Percentiles rank a stretch among this genome's conserved stretches.
Evolutionary conservation across 2,329 filamentous ascomycete species (phyloP).

Genomic region (Colletotrichum melonis): DNA sequence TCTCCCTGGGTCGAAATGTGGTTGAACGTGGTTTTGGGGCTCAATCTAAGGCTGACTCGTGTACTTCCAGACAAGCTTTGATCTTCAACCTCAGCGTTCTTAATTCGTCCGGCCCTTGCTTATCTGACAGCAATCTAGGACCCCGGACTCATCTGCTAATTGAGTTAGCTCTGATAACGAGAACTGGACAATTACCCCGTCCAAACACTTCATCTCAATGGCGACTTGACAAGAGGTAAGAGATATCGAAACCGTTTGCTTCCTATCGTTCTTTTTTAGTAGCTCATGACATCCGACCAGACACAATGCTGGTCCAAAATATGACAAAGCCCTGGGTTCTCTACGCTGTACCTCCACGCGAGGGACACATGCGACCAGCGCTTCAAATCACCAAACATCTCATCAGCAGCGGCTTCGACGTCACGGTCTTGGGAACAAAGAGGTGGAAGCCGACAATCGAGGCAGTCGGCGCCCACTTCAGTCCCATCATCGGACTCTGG

Average conservation of each 20-base stretch:
- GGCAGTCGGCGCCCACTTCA: conserved; percentile 5
- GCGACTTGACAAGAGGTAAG: neutral
- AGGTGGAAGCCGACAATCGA: conserved; percentile 8
- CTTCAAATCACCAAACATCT: conserved; percentile 17
- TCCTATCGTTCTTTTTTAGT: no score
- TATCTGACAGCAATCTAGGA: neutral
- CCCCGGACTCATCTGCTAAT: neutral
- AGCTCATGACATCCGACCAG: neutral
- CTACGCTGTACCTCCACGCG: conserved; percentile 11
- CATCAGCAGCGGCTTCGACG: conserved; percentile 4
- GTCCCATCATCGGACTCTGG: conserved; percentile 24
- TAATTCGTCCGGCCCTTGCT: neutral
- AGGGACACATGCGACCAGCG: conserved; percentile 27
- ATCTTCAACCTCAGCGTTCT: neutral
- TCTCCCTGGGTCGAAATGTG: no score
- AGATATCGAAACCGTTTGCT: neutral
- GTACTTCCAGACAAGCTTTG: neutral
- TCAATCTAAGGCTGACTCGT: neutral
- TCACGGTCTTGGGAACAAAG: conserved; percentile 4
- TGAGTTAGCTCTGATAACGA: neutral
- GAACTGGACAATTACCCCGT: neutral
- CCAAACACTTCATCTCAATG: neutral
- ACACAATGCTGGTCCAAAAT: neutral
- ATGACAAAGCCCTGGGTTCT: neutral
- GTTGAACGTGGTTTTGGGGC: no score